Percentiles rank a stretch among this genome's conserved stretches.
These are phyloP conservation scores for Lachancea waltii DNA, from an alignment of 805 yeast species.

Conservation along the genomic window DNA sequence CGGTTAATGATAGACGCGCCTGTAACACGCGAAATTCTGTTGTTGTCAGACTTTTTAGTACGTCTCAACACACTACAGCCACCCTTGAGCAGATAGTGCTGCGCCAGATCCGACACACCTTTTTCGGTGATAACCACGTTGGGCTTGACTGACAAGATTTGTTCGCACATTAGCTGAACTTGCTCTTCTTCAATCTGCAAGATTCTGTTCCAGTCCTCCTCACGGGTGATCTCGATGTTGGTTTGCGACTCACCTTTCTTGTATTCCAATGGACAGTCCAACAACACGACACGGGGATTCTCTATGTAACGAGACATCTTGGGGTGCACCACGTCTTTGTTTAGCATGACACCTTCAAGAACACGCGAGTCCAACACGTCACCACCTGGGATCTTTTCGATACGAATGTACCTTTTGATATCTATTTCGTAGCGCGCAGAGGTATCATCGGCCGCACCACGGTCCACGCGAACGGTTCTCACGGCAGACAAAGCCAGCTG, in stretches of 20 bases:
- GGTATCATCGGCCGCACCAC: slow-evolving; percentile 39
- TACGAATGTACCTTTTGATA: slow-evolving; percentile 83
- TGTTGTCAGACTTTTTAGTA: slow-evolving; percentile 91
- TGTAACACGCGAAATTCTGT: slow-evolving; percentile 92
- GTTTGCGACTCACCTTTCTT: slow-evolving; percentile 99
- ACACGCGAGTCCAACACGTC: slow-evolving; percentile 87
- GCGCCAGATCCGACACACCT: slow-evolving; percentile 97
- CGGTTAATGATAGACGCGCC: slow-evolving; percentile 97
- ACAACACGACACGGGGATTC: slow-evolving; percentile 79
- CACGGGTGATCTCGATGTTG: slow-evolving; percentile 92
- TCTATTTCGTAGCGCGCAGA: slow-evolving; percentile 73
- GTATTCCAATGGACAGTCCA: slow-evolving; percentile 96
- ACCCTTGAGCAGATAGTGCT: slow-evolving; percentile 89
- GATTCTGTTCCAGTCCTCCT: slow-evolving; percentile 92
- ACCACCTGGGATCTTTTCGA: slow-evolving; percentile 97
- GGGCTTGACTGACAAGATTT: slow-evolving; percentile 77
- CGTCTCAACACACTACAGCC: slow-evolving; percentile 90
- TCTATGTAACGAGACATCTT: slow-evolving; percentile 88
- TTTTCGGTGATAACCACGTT: slow-evolving; percentile 95
- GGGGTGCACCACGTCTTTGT: slow-evolving; percentile 98
- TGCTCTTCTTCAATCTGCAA: slow-evolving; percentile 98
- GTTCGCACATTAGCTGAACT: slow-evolving; percentile 79
- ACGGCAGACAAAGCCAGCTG: slow-evolving; percentile 81
- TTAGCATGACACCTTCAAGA: slow-evolving; percentile 83
- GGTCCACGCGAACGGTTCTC: slow-evolving; percentile 62